These are phyloP conservation scores for Rhexocercosporidium sp. DNA, from an alignment of 2,329 filamentous ascomycete genomes.

Conservation along the genomic window DNA sequence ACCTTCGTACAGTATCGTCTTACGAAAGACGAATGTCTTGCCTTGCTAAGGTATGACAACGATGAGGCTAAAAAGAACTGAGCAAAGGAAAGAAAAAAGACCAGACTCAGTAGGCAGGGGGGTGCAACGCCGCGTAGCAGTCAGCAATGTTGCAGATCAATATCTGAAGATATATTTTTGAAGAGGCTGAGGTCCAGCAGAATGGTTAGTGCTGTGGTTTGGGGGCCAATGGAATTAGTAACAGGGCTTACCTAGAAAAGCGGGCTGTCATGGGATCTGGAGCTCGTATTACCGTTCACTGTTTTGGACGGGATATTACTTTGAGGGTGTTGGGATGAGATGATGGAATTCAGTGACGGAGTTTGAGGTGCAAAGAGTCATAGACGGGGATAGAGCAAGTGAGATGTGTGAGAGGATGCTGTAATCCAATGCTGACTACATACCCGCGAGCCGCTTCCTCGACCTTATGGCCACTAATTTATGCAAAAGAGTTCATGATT, in stretches of 20 bases:
- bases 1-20: neutral
- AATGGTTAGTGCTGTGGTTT: neutral
- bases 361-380: neutral
- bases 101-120: neutral
- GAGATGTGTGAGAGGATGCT: neutral
- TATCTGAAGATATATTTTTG: neutral
- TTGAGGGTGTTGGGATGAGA: neutral
- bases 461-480: neutral
- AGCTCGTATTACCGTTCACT: neutral
- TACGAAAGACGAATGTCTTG: neutral
- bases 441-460: no score
- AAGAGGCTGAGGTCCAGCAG: neutral
- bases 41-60: neutral
- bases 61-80: neutral
- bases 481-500: neutral
- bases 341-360: neutral
- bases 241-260: neutral
- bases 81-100: neutral
- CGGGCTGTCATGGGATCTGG: neutral
- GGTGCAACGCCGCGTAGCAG: neutral
- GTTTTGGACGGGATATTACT: neutral
- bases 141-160: neutral
- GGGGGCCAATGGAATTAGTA: neutral
- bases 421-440: slow-evolving; percentile 7
- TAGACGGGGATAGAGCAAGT: neutral